A percentile compares a stretch with the other conserved stretches of the same genome.
Conservation (phyloP, 495 filamentous ascomycete genomes). For the Cenococcum geophilum region DNA sequence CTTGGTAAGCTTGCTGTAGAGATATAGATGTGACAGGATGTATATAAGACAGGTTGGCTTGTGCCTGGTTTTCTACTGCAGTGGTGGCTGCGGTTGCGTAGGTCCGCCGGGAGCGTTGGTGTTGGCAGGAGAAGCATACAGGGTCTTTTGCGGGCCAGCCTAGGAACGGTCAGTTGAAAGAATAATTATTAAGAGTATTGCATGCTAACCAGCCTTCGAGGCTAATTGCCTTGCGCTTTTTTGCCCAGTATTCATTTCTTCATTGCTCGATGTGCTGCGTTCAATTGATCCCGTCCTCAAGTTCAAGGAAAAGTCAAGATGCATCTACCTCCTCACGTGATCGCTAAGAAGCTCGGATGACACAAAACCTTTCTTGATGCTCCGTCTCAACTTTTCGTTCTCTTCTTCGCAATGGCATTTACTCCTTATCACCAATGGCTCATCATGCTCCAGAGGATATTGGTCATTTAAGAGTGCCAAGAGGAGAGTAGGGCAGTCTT, state of each 20-base stretch:
- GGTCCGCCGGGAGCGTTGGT: slow-evolving; percentile 24
- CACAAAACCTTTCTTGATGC: slow-evolving; percentile 1
- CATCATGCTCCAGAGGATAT: slow-evolving; percentile 44
- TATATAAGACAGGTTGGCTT: slow-evolving; percentile 18
- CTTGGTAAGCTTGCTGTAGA: slow-evolving; percentile 50
- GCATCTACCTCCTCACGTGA: slow-evolving; percentile 19
- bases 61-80: slow-evolving; percentile 8
- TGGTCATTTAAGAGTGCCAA: slow-evolving; percentile 62
- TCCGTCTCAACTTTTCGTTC: background rate
- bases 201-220: slow-evolving; percentile 17
- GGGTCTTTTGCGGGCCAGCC: slow-evolving; percentile 30
- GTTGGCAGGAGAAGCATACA: slow-evolving; percentile 14
- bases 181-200: slow-evolving; percentile 5
- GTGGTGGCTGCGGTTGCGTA: slow-evolving; percentile 27
- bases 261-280: slow-evolving; percentile 1
- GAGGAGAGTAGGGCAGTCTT: slow-evolving; percentile 51
- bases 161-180: background rate
- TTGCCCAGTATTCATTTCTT: slow-evolving; percentile 36
- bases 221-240: slow-evolving; percentile 33
- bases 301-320: slow-evolving; percentile 16
- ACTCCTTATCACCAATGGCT: slow-evolving; percentile 61
- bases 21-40: slow-evolving; percentile 34
- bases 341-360: background rate
- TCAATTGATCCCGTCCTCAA: slow-evolving; percentile 8
- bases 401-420: slow-evolving; percentile 28